These are phyloP conservation scores for Solanum microdontum DNA, from an alignment of 257 asterid genomes.

Conservation along the genomic window DNA sequence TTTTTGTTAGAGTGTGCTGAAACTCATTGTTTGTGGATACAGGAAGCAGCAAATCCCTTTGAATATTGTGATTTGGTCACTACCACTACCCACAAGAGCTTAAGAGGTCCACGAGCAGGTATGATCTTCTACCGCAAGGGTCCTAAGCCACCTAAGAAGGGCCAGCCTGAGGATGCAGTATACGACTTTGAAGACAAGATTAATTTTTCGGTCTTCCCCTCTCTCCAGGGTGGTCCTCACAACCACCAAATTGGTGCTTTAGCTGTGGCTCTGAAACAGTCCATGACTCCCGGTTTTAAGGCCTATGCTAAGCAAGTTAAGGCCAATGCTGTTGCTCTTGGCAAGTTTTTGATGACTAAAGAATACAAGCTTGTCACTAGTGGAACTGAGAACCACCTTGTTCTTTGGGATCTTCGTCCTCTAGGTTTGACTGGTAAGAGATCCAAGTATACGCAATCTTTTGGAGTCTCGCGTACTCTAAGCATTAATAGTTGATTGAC, in stretches of 20 bases:
- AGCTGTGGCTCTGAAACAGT: conserved; percentile 94
- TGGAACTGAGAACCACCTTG: conserved; percentile 97
- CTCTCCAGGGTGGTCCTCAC: conserved; percentile 98
- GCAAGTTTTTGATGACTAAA: conserved; percentile 73
- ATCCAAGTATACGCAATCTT: not conserved
- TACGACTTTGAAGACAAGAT: conserved; percentile 92
- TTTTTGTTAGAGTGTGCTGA: not conserved
- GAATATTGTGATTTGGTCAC: conserved; percentile 46
- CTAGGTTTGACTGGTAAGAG: conserved; percentile 88
- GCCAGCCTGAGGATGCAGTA: conserved; percentile 69
- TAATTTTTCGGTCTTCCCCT: conserved; percentile 91
- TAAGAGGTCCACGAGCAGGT: conserved; percentile 52
- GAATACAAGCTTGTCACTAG: conserved; percentile 77
- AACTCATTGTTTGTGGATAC: not conserved
- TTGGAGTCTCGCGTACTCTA: not conserved
- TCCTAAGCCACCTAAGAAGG: conserved; percentile 40
- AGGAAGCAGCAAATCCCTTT: conserved; percentile 76
- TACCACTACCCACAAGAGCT: conserved; percentile 93
- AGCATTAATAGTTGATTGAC: not conserved
- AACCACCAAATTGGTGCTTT: conserved; percentile 97
- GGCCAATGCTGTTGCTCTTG: conserved; percentile 92
- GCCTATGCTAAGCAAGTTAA: conserved; percentile 84
- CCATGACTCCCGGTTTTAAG: conserved; percentile 70
- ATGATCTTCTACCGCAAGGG: conserved; percentile 45
- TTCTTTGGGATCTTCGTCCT: conserved; percentile 97